Base-by-base conservation (phyloP, 2,329 filamentous ascomycete genomes). In the Didymella exigua region DNA sequence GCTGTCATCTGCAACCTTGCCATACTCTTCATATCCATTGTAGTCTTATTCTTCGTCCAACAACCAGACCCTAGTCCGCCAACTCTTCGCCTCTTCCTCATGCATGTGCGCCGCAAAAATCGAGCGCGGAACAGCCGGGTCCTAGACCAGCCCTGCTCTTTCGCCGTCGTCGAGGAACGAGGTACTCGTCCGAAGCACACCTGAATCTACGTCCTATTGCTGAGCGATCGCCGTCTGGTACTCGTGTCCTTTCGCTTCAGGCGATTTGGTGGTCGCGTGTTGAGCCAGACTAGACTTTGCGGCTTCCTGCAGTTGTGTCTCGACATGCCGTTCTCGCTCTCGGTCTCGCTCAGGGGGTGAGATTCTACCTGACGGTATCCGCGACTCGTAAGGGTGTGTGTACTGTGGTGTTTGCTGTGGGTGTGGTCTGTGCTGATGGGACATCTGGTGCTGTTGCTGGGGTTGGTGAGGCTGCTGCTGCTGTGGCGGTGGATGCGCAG, bases 241-340 rank as follows among this genome's bases (percentile, higher is more conserved):
- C n/a, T 56, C 53, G 19, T 46, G 42, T 7, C 46, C 34, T 33
- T 55, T 55, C 2, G 44, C 4, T 4, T 43, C 44, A 7, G 44
- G 13, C 18, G 41, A 13, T 16, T 49, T 54, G 16, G 40, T 19
- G 16, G 40, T 45, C 23, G 42, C 53, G 24, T 56, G 63, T 53
- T 74, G 71, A 5, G 70, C 71, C n/a, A 74, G 65, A 29, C 69
- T 56, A 1, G 64, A 68, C 49, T 73, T 68, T 6, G 70, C 69
- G 3, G 71, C 71, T 56, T 74, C 71, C 33, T 73, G 70, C 24
- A 74, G 50, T 40, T 74, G 71, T 0, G 59, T 60, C 38, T 72
- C 68, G 5, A 67, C 59, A 10, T 62, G 66, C 5, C 56, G 37
- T 21, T 68, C 66, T 10, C 61, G 56, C 16, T 67, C 61, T 18